These are phyloP conservation scores for Boletales sp. DNA, from an alignment of 768 basidiomycete species.

Conservation along the genomic window DNA sequence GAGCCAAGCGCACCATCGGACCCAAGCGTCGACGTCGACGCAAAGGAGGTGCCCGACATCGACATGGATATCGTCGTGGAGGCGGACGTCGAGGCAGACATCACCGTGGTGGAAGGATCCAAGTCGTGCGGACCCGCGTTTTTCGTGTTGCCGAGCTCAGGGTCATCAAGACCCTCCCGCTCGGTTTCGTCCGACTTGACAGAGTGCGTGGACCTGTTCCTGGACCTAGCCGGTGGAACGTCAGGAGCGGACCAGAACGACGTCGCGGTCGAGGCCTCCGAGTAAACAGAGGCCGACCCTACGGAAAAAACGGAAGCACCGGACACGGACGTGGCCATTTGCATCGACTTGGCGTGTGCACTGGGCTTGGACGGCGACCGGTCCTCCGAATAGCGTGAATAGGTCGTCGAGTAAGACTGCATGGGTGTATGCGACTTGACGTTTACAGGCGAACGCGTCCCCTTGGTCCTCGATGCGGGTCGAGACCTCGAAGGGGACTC, in stretches of 20 bases:
- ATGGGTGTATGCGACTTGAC: constrained; percentile 10
- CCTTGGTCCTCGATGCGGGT: constrained; percentile 18
- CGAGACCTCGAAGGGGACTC: constrained; percentile 17
- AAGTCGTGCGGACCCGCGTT: too few relatives aligned
- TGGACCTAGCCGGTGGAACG: constrained; percentile 1
- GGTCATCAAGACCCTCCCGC: constrained; percentile 9
- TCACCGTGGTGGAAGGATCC: not conserved
- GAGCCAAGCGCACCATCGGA: constrained; percentile 14
- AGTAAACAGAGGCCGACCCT: constrained; percentile 25
- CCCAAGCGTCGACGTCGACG: constrained; percentile 15
- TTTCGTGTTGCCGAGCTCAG: constrained; percentile 5
- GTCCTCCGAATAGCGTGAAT: constrained; percentile 16
- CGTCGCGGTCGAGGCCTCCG: constrained; percentile 26
- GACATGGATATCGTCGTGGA: constrained; percentile 15
- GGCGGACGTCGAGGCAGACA: constrained; percentile 11
- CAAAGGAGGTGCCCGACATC: constrained; percentile 11
- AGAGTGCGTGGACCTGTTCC: constrained; percentile 13
- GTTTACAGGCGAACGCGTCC: constrained; percentile 14
- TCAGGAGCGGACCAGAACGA: constrained; percentile 16
- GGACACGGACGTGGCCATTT: constrained; percentile 23
- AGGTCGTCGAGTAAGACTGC: constrained; percentile 15
- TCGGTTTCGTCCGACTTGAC: constrained; percentile 14
- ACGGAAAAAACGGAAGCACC: constrained; percentile 26
- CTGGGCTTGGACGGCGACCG: not conserved
- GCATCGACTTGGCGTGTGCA: constrained; percentile 17